A percentile compares a stretch with the other conserved stretches of the same genome.
These are phyloP conservation scores for Camellia granthamiana DNA, from an alignment of 148 eudicot genomes.

Conservation along the genomic window DNA sequence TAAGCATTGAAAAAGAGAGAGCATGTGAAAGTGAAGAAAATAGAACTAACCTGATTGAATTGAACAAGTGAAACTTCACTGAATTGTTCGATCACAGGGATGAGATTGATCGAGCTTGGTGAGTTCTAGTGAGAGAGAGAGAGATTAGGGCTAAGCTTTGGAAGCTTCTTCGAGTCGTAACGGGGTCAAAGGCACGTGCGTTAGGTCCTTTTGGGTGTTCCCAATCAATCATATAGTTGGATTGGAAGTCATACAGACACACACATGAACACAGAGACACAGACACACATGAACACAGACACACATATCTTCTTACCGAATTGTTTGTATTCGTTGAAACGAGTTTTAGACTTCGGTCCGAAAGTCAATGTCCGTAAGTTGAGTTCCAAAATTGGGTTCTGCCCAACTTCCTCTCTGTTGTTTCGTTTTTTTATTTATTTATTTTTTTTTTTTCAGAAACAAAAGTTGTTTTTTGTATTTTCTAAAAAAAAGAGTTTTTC, in stretches of 20 bases:
- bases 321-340: conserved; percentile 46
- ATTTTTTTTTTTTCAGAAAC: too few species aligned
- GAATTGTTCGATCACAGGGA: not conserved
- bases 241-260: not conserved
- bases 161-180: conserved; percentile 34
- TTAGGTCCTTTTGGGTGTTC: too few species aligned
- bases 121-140: conserved; percentile 2
- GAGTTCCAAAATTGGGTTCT: too few species aligned
- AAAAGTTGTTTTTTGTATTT: too few species aligned
- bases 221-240: too few species aligned
- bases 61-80: not conserved
- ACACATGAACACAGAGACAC: too few species aligned
- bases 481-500: too few species aligned
- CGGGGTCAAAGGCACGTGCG: conserved; percentile 41
- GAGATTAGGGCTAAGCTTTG: conserved; percentile 13
- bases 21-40: not conserved
- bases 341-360: not conserved
- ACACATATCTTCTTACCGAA: too few species aligned
- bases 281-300: too few species aligned
- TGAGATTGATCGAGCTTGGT: not conserved
- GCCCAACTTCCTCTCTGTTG: too few species aligned
- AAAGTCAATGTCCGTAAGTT: too few species aligned
- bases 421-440: too few species aligned
- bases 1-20: not conserved
- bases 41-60: conserved; percentile 12